Conservation (phyloP, 345 rosid species). For the Citrus medica region DNA sequence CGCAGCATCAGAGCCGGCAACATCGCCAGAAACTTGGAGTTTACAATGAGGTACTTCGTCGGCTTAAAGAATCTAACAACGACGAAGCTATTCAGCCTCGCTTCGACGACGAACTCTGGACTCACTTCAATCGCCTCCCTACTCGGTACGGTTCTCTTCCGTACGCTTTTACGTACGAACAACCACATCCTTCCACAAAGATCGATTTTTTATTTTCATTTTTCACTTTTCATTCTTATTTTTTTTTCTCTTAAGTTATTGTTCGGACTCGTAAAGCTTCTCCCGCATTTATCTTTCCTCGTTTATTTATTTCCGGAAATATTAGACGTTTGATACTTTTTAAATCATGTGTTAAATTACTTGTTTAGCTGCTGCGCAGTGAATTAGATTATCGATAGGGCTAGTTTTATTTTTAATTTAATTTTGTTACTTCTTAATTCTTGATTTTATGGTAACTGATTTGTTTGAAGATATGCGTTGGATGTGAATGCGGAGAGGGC, state of each 20-base stretch:
- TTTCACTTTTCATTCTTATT: not conserved
- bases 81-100: constrained; percentile 55
- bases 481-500: constrained; percentile 99
- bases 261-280: not conserved
- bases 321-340: not conserved
- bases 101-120: constrained; percentile 83
- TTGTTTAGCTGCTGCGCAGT: not conserved
- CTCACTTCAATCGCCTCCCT: constrained; percentile 92
- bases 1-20: constrained; percentile 35
- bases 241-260: not conserved
- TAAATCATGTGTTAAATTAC: not conserved
- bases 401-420: not conserved
- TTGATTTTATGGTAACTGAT: not conserved
- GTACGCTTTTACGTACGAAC: not conserved
- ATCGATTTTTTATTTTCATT: not conserved
- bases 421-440: not conserved
- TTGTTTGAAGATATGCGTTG: constrained; percentile 68
- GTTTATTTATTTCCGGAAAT: not conserved
- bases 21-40: constrained; percentile 66
- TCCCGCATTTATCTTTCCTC: not conserved
- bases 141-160: constrained; percentile 46
- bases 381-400: not conserved
- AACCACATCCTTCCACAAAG: not conserved
- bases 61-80: constrained; percentile 50
- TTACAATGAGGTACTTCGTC: constrained; percentile 65